Evolutionary conservation across 768 basidiomycete genomes (phyloP), one percentile per base, ranked within the genome.

Genomic region (Steccherinum ochraceum): DNA sequence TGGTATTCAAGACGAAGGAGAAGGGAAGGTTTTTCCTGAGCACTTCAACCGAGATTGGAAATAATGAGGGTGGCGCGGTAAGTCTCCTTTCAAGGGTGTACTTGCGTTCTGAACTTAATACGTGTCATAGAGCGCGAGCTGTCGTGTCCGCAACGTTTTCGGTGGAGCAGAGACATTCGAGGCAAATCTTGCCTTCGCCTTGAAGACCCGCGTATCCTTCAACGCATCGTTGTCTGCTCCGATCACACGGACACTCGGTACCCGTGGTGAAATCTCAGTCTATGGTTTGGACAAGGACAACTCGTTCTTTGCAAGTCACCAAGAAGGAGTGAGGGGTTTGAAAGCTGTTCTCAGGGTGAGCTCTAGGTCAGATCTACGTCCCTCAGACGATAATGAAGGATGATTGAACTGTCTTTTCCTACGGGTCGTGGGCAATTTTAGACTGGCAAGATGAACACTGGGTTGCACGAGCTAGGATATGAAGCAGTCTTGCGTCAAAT

Each of bases 1-100:
- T 98, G 30, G 77, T 94, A 1, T 82, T 95, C 67, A 77, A 79
- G 52, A 77, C 90, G 2, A 73, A 77, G 39, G 94, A 97, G 66
- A 79, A 78, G 50, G 81, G 89, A 4, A 72, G 89, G 30, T 80
- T 84, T 57, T 91, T 77, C 58, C 59, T 94, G 5, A 89, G 87
- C 56, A 89, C 84, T 2, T 78, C 89, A 3, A 97, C 94, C 2
- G 93, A 97, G 61, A 72, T 97, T 4, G 95, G 96, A 3, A 93
- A 95, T 53, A 86, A 84, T 46, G 96, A 97, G 66, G 95, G 90
- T 11, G 93, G 72, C 50, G 93, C 92, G n/a, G 93, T 93, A 62
- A 63, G 90, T 78, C 30, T 24, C 24, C 23, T 24, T 30, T 16
- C n/a, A n/a, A n/a, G n/a, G n/a, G n/a, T n/a, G n/a, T n/a, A 49